phyloP scores from a whole-genome alignment of 371 early-diverging fungal genomes.

The Choanephora cucurbitarum region DNA sequence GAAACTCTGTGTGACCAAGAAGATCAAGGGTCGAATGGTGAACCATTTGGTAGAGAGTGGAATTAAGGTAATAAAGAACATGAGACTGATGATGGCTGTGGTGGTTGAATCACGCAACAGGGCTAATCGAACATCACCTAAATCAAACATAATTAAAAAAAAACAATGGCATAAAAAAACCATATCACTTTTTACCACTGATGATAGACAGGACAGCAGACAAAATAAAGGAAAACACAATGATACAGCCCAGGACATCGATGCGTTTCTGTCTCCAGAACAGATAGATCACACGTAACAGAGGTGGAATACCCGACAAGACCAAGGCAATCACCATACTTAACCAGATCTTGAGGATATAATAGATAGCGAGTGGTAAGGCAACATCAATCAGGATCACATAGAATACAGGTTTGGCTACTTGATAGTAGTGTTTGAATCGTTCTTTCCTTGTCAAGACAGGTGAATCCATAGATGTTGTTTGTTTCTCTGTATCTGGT shows the following conservation, averaged over 20 bases:
- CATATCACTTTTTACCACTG: constrained; percentile 37
- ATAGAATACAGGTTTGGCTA: background rate
- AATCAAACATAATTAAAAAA: constrained; percentile 2
- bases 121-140: constrained; percentile 46
- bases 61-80: constrained; percentile 47
- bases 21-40: constrained; percentile 34
- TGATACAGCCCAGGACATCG: constrained; percentile 46
- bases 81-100: constrained; percentile 37
- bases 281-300: constrained; percentile 30
- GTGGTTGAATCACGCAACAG: constrained; percentile 49
- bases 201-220: constrained; percentile 44
- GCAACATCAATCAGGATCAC: constrained; percentile 26
- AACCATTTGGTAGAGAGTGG: constrained; percentile 44
- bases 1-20: constrained; percentile 17
- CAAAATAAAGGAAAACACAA: constrained; percentile 42
- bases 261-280: constrained; percentile 27
- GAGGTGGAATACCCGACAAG: constrained; percentile 55
- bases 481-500: too few species aligned
- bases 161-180: background rate
- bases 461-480: too few species aligned
- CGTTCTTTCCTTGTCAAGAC: background rate
- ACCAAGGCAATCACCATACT: constrained; percentile 39
- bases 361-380: constrained; percentile 42
- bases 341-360: constrained; percentile 30
- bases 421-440: background rate